phyloP scores from a whole-genome alignment of 1,284 basidiomycete species.

The Lentinula novae-zelandiae region DNA sequence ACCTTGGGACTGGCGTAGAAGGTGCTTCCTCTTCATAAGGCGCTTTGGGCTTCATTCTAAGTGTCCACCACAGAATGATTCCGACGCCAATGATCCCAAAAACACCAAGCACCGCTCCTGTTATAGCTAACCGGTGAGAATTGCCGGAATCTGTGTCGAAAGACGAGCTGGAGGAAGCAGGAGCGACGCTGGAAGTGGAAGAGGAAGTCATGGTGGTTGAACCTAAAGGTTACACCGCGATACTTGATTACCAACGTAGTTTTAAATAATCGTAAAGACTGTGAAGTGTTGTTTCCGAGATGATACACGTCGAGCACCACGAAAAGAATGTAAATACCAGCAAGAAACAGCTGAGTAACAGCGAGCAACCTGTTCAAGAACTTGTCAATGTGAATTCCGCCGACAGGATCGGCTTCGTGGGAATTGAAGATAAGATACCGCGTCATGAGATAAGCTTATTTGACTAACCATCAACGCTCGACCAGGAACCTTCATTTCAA shows the following conservation, averaged over 20 bases:
- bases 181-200: background rate
- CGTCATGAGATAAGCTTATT: background rate
- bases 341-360: background rate
- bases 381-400: background rate
- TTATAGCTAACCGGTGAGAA: background rate
- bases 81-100: constrained; percentile 8
- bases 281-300: background rate
- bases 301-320: background rate
- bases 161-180: background rate
- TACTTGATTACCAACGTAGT: background rate
- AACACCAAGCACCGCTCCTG: constrained; percentile 10
- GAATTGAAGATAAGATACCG: background rate
- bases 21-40: background rate
- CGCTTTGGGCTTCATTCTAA: constrained; percentile 6
- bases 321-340: background rate
- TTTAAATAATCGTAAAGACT: background rate
- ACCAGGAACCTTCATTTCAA: too few species aligned
- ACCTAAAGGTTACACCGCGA: background rate
- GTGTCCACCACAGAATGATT: constrained; percentile 12
- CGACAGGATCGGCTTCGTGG: background rate
- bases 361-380: background rate
- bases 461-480: background rate
- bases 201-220: background rate
- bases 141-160: background rate
- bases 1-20: background rate